Evolutionary conservation across 1,284 basidiomycete species (phyloP), one percentile per base, ranked within the genome.

Genomic region (Bondarzewia mesenterica): DNA sequence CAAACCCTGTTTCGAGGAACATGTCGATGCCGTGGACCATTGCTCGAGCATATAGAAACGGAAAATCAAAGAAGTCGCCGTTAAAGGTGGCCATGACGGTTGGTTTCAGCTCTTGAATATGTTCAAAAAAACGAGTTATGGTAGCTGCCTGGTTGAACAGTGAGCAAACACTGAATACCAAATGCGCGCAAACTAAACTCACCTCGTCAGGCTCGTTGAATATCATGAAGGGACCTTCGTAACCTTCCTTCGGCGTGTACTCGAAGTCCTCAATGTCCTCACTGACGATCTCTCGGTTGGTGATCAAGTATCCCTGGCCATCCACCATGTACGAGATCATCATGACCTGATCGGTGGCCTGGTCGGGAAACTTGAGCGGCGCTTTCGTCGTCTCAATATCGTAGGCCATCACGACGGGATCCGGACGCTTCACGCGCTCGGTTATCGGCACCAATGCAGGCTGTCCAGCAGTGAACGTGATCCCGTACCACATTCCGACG

Each of bases 261-360:
- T 99, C 96, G 60, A 99, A 99, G 63, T 99, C 89, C 37, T 96
- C 93, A 52, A 99, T 98, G 63, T 99, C 93, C 63, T 99, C 93
- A 52, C 87, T 85, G 51, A 99, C 93, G 47, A 99, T 97, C 57
- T 99, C 95, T 42, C 96, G 80, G 60, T 99, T 99, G 18, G 93
- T 98, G 65, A 99, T 98, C 53, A 99, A 79, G 61, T 89, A 99
- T 0, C 96, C 96, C 64, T 98, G 91, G 0, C 92, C 93, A 63
- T 96, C 93, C 29, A 96, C 73, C 92, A 96, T 96, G 69, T 95
- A 96, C 39, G 96, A 99, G 57, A 99, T 99, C 96, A 99, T 99
- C 95, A 99, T 99, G 59, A 99, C 92, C 63, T 96, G 93, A 71
- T 99, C 96, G 18, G 89, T 85, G 10, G 86, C 82, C 57, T 93